Conservation (phyloP, 768 basidiomycete species). For the Amanita muscaria region DNA sequence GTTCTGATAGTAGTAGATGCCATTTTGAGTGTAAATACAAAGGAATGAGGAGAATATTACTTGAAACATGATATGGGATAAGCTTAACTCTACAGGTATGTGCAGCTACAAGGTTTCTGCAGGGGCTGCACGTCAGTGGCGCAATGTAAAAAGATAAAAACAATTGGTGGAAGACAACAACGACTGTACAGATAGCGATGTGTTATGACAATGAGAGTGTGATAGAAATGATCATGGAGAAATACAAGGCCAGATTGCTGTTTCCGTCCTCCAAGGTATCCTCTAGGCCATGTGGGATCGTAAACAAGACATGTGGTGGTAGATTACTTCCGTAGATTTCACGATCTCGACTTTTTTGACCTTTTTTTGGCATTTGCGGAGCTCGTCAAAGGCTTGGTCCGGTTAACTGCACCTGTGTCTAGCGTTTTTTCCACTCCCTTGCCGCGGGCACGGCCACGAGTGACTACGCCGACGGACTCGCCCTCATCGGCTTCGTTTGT, state of each 20-base stretch:
- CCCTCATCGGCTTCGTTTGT: constrained; percentile 14
- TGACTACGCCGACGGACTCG: constrained; percentile 24
- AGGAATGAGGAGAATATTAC: not conserved
- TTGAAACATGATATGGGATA: not conserved
- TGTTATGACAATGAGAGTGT: not conserved
- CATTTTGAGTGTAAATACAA: not conserved
- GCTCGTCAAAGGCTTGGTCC: not conserved
- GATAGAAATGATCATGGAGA: not conserved
- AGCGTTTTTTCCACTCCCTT: not conserved
- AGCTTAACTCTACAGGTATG: constrained; percentile 3
- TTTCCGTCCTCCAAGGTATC: constrained; percentile 6
- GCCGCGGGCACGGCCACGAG: constrained; percentile 26
- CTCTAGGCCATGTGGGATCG: not conserved
- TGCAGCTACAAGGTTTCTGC: constrained; percentile 2
- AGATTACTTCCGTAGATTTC: constrained; percentile 5
- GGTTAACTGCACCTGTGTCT: not conserved
- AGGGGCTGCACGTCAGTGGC: not conserved
- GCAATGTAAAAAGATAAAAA: not conserved
- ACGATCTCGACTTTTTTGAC: constrained; percentile 5
- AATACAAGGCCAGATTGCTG: constrained; percentile 4
- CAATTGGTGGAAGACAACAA: not conserved
- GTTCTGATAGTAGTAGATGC: not conserved
- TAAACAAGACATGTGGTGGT: constrained; percentile 2
- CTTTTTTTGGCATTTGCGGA: not conserved
- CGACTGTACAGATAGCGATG: constrained; percentile 4